A percentile compares a stretch with the other conserved stretches of the same genome.
Evolutionary conservation across 2,329 filamentous ascomycete genomes (phyloP).

Genomic region (Phialophora verrucosa): DNA sequence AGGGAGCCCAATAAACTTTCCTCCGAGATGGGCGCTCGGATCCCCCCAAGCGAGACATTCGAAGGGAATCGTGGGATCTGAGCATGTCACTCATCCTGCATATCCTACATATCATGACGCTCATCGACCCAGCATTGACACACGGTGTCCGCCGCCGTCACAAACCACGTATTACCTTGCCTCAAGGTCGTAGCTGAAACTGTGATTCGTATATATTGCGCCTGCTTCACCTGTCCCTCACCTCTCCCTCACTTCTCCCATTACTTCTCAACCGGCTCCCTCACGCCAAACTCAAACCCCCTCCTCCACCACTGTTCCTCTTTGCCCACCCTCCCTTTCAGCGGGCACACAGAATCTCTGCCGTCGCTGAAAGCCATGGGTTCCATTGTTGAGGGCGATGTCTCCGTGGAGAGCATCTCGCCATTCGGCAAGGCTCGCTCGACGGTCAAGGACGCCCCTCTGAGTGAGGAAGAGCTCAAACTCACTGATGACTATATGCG

Average conservation of each 20-base stretch:
- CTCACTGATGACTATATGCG: constrained; percentile 76
- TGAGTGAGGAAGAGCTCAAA: constrained; percentile 69
- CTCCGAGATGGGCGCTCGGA: not conserved
- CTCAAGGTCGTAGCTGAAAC: constrained; percentile 6
- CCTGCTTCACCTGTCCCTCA: constrained; percentile 2
- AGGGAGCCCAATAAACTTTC: not conserved
- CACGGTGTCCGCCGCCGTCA: constrained; percentile 9
- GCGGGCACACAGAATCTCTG: not conserved
- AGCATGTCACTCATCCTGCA: not conserved
- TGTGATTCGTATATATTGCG: constrained; percentile 8
- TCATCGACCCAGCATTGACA: not conserved
- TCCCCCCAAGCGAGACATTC: not conserved
- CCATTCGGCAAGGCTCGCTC: constrained; percentile 70
- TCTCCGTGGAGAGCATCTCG: constrained; percentile 62
- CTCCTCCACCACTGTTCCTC: constrained; percentile 5
- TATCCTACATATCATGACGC: constrained; percentile 5
- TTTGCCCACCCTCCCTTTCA: constrained; percentile 5
- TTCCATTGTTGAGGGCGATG: constrained; percentile 37
- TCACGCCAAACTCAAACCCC: not conserved
- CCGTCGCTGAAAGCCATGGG: constrained; percentile 27
- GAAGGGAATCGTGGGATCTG: not conserved
- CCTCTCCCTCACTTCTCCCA: not conserved
- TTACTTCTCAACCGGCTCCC: not conserved
- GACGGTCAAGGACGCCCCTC: constrained; percentile 65
- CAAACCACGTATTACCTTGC: not conserved